phyloP scores from a whole-genome alignment of 106 monocot species.

The Iris macrosiphon region DNA sequence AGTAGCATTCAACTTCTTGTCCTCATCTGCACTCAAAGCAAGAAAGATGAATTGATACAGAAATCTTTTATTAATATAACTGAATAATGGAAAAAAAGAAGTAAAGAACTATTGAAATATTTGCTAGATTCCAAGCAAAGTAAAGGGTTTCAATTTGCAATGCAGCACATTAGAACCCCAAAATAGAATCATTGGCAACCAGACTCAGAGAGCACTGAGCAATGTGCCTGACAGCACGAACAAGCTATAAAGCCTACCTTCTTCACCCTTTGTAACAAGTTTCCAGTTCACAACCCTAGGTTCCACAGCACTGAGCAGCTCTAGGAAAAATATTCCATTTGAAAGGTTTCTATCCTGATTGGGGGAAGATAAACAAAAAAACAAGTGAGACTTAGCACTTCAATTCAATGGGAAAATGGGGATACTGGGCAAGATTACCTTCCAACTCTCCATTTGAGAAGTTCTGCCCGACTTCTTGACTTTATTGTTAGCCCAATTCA shows the following conservation, averaged over 20 bases:
- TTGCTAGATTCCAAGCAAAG: too few relatives aligned
- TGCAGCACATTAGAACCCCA: too few relatives aligned
- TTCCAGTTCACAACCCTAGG: constrained; percentile 67
- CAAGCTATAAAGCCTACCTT: constrained; percentile 25
- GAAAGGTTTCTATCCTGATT: constrained; percentile 46
- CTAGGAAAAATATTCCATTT: constrained; percentile 61
- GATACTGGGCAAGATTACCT: constrained; percentile 27
- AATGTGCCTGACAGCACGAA: too few relatives aligned
- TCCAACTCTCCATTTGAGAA: constrained; percentile 84
- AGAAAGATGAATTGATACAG: neutral
- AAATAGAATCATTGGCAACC: too few relatives aligned
- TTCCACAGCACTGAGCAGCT: constrained; percentile 62
- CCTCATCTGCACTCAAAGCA: constrained; percentile 50
- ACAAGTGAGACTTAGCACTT: neutral
- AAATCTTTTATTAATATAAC: too few relatives aligned
- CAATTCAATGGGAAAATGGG: neutral
- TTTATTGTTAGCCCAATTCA: constrained; percentile 88
- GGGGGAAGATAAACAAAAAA: constrained; percentile 1
- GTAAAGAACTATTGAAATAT: too few relatives aligned
- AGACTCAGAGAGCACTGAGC: too few relatives aligned
- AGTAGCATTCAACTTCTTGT: constrained; percentile 88
- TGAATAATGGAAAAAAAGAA: neutral
- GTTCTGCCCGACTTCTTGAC: constrained; percentile 61
- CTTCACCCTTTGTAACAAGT: constrained; percentile 58
- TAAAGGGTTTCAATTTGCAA: too few relatives aligned